Evolutionary conservation across 306 rosid genomes (phyloP).

Genomic region (Quercus dentata): DNA sequence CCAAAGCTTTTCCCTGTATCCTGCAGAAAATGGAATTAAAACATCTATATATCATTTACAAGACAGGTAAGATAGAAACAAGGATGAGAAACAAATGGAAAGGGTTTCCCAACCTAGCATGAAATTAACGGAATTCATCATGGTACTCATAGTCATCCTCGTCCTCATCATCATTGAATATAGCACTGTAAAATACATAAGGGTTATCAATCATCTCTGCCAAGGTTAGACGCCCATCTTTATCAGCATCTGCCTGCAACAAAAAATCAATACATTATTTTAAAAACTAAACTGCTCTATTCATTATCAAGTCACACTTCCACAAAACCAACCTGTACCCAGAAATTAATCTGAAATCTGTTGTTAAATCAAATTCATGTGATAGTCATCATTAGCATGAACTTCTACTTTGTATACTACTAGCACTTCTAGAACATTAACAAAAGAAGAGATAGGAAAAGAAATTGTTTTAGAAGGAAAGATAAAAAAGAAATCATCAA

Average conservation of each 20-base stretch:
- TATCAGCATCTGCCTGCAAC: slow-evolving; percentile 84
- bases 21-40: slow-evolving; percentile 27
- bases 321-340: not conserved
- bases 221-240: slow-evolving; percentile 84
- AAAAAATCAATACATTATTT: slow-evolving; percentile 12
- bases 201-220: slow-evolving; percentile 93
- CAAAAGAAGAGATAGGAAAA: not conserved
- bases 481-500: too few relatives aligned
- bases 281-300: slow-evolving; percentile 4
- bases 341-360: not conserved
- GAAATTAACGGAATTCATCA: slow-evolving; percentile 82
- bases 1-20: slow-evolving; percentile 28
- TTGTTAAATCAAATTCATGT: not conserved
- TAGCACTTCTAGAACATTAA: not conserved
- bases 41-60: not conserved
- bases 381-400: not conserved
- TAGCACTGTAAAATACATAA: slow-evolving; percentile 89
- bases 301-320: not conserved
- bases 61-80: not conserved
- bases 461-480: not conserved
- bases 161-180: slow-evolving; percentile 58
- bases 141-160: slow-evolving; percentile 78
- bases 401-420: not conserved
- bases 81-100: not conserved
- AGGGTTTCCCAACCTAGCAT: slow-evolving; percentile 30